Conservation (phyloP, 1,139 yeast species). For the Scheffersomyces quercinus region DNA sequence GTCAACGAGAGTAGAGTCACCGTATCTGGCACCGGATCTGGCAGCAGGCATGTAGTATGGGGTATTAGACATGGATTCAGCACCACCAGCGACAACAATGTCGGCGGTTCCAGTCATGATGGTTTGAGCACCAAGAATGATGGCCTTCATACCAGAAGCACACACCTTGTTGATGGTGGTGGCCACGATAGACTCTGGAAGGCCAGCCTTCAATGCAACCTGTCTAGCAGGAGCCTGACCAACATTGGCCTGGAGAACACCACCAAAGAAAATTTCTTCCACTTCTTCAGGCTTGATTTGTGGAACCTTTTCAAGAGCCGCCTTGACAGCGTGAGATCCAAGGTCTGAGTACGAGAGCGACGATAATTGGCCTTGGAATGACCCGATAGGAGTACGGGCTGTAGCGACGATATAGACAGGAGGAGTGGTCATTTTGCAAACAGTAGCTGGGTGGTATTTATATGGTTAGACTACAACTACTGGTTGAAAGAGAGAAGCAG, state of each 20-base stretch:
- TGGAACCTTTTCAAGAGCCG: slow-evolving; percentile 83
- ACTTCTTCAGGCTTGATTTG: slow-evolving; percentile 74
- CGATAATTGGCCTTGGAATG: slow-evolving; percentile 82
- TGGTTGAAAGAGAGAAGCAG: too few relatives aligned
- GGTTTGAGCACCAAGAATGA: slow-evolving; percentile 87
- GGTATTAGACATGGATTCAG: slow-evolving; percentile 94
- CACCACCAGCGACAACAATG: slow-evolving; percentile 94
- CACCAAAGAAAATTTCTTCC: slow-evolving; percentile 91
- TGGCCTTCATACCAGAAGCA: slow-evolving; percentile 94
- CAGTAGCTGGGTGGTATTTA: background rate
- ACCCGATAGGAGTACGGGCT: slow-evolving; percentile 94
- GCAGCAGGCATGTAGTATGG: slow-evolving; percentile 91
- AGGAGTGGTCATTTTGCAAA: slow-evolving; percentile 7
- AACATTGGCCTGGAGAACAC: slow-evolving; percentile 87
- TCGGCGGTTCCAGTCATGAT: slow-evolving; percentile 89
- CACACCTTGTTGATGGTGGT: slow-evolving; percentile 95
- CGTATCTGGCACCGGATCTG: slow-evolving; percentile 87
- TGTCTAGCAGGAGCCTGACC: slow-evolving; percentile 99
- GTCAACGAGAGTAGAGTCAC: slow-evolving; percentile 75
- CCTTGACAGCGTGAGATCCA: slow-evolving; percentile 89
- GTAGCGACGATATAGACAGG: slow-evolving; percentile 86
- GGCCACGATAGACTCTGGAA: slow-evolving; percentile 75
- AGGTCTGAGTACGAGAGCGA: slow-evolving; percentile 78
- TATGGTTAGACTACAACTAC: background rate
- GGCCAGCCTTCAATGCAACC: slow-evolving; percentile 89